Evolutionary conservation across 2,329 filamentous ascomycete species (phyloP).

Genomic region (Phialophora expanda): DNA sequence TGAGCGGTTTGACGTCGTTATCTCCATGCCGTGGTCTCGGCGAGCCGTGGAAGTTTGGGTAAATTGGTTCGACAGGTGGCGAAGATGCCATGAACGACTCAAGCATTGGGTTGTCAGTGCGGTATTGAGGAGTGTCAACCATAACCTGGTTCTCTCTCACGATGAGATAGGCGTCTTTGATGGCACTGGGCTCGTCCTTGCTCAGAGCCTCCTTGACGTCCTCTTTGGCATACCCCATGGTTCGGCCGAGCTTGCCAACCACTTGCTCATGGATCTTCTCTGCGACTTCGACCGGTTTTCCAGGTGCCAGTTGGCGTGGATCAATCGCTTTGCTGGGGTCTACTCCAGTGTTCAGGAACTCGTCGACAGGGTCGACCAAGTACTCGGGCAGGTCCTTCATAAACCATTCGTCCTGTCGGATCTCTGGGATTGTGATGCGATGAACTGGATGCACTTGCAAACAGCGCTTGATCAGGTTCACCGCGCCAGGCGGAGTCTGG

Average conservation of each 20-base stretch:
- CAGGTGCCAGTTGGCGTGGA: slow-evolving; percentile 77
- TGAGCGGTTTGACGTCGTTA: slow-evolving; percentile 38
- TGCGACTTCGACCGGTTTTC: slow-evolving; percentile 77
- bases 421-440: slow-evolving; percentile 90
- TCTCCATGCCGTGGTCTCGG: slow-evolving; percentile 20
- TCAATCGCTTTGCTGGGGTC: slow-evolving; percentile 91
- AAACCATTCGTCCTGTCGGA: slow-evolving; percentile 94
- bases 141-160: slow-evolving; percentile 97
- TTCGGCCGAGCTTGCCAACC: slow-evolving; percentile 93
- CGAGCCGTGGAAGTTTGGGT: slow-evolving; percentile 40
- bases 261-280: slow-evolving; percentile 91
- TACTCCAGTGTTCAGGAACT: slow-evolving; percentile 91
- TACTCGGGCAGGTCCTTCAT: slow-evolving; percentile 83
- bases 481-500: slow-evolving; percentile 86
- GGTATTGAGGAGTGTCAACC: slow-evolving; percentile 63
- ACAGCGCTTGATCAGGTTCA: slow-evolving; percentile 82
- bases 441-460: slow-evolving; percentile 87
- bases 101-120: slow-evolving; percentile 51
- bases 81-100: slow-evolving; percentile 63
- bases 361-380: slow-evolving; percentile 82
- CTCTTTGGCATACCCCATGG: slow-evolving; percentile 94
- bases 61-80: slow-evolving; percentile 54
- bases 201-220: slow-evolving; percentile 94
- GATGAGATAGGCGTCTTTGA: slow-evolving; percentile 99
- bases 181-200: slow-evolving; percentile 91